These are phyloP conservation scores for Plasmodium gallinaceum DNA, from an alignment of 169 alveolate species.

Conservation along the genomic window DNA sequence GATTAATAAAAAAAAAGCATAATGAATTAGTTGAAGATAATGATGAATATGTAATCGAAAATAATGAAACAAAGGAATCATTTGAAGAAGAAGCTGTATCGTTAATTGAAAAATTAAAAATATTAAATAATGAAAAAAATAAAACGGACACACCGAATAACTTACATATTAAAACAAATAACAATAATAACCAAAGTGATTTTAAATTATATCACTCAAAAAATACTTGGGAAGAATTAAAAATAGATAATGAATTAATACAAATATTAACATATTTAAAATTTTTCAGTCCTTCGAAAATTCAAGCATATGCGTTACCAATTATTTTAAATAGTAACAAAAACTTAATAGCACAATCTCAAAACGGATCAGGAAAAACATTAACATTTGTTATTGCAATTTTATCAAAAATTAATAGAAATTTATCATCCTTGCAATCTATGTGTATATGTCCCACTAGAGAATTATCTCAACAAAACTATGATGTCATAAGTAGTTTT, in stretches of 20 bases:
- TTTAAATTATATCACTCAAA: slow-evolving; percentile 76
- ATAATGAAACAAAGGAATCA: slow-evolving; percentile 34
- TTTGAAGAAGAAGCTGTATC: slow-evolving; percentile 67
- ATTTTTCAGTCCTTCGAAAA: slow-evolving; percentile 86
- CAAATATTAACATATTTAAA: slow-evolving; percentile 78
- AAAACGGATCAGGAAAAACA: slow-evolving; percentile 98
- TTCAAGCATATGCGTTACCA: slow-evolving; percentile 89
- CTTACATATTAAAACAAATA: neutral
- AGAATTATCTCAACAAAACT: slow-evolving; percentile 96
- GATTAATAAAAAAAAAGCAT: slow-evolving; percentile 68
- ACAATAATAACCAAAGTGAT: slow-evolving; percentile 14
- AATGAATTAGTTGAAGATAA: slow-evolving; percentile 37
- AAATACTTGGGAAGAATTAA: slow-evolving; percentile 82
- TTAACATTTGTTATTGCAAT: slow-evolving; percentile 97
- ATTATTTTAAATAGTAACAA: slow-evolving; percentile 73
- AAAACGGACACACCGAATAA: neutral
- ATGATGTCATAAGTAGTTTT: slow-evolving; percentile 91
- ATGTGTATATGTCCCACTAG: slow-evolving; percentile 96
- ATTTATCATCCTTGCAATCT: slow-evolving; percentile 86
- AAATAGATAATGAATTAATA: slow-evolving; percentile 79
- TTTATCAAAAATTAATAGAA: slow-evolving; percentile 91
- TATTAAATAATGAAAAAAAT: slow-evolving; percentile 10
- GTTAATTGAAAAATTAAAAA: slow-evolving; percentile 41
- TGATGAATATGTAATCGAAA: slow-evolving; percentile 72
- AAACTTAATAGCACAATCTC: slow-evolving; percentile 95